Base-by-base conservation (phyloP, 495 filamentous ascomycete genomes). In the Rostrohypoxylon terebratum region DNA sequence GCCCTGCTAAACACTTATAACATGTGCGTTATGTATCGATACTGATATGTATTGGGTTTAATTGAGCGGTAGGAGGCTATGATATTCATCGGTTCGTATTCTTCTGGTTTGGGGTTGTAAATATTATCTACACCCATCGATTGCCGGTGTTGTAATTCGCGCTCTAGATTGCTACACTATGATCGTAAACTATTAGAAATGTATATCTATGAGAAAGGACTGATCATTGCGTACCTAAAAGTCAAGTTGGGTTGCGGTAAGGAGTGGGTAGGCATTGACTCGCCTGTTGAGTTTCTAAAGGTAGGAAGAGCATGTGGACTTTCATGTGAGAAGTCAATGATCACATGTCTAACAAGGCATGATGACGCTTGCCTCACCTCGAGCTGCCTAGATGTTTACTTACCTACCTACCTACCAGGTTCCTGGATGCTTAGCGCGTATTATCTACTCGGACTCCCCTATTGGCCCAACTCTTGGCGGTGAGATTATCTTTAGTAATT, bases 1-100 rank as follows among this genome's bases (percentile, higher is more conserved):
- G 14, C 5, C 28, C 47, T 11, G 36, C 44, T 10, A 45, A 4
- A 13, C 38, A 42, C 23, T 10, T 11, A 21, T 18, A 9, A 57
- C 9, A 58, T 55, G 58, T 55, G 36, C 33, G 31, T 54, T 59
- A 31, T 48, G 59, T 42, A 63, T 69, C 18, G 25, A 36, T 63
- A 62, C 8, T 21, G 25, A 2, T 47, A 61, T 68, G 33, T 68
- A 53, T 42, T 53, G 64, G 45, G 42, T 16, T 50, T 59, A 50
- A 57, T 25, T 6, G 36, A 47, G 48, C n/a, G 47, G 55, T 47
- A 21, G 47, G 14, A 20, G 57, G 58, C 40, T 60, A 66, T 59
- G 42, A 53, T 57, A 54, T 23, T 1, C 31, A 68, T 55, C 21
- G 31, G 34, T 23, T 11, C 62, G 21, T 62, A 62, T 20, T 42